phyloP scores from a whole-genome alignment of 2,329 filamentous ascomycete genomes.

The Fonsecaea nubica region DNA sequence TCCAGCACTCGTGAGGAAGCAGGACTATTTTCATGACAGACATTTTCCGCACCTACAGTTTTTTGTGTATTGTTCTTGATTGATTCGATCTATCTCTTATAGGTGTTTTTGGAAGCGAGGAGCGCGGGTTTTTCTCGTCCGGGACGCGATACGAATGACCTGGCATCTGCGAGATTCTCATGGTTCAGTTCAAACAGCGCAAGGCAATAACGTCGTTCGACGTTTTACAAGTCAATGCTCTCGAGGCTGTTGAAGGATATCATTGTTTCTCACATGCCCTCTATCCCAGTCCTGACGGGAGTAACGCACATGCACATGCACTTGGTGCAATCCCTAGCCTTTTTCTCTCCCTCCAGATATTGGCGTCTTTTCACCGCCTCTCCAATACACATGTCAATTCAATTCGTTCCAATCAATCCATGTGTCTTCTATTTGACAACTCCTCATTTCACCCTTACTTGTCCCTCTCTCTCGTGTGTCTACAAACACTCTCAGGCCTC shows the following conservation, averaged over 20 bases:
- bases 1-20: slow-evolving; percentile 32
- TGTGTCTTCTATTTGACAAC: neutral
- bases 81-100: neutral
- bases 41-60: slow-evolving; percentile 12
- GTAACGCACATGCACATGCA: neutral
- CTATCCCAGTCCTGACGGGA: neutral
- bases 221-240: neutral
- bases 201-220: neutral
- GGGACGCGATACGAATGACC: neutral
- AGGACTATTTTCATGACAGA: slow-evolving; percentile 41
- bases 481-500: neutral
- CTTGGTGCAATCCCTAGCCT: neutral
- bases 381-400: neutral
- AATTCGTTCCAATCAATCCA: neutral
- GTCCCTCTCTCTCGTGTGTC: neutral
- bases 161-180: neutral
- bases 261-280: neutral
- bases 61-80: neutral
- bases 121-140: neutral
- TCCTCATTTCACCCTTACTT: neutral
- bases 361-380: neutral
- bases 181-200: neutral
- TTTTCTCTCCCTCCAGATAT: neutral
- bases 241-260: no score
- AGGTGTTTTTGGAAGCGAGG: neutral